Conservation (phyloP, 352 stramenopile genomes). For the Elongisporangium anandrum region DNA sequence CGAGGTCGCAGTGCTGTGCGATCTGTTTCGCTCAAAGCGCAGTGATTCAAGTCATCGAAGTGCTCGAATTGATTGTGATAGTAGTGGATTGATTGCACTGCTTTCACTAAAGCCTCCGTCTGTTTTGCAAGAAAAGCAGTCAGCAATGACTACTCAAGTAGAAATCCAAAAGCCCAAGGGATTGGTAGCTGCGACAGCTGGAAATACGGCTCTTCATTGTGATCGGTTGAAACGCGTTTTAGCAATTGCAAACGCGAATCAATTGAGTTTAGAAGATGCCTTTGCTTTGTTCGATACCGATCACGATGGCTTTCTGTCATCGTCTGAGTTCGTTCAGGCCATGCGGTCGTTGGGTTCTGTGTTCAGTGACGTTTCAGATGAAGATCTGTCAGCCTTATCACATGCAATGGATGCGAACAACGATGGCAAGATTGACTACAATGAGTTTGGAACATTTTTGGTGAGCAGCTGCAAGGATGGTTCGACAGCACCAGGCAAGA, state of each 20-base stretch:
- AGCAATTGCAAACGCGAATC: conserved; percentile 19
- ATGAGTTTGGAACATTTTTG: conserved; percentile 39
- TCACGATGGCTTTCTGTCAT: conserved; percentile 37
- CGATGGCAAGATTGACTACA: conserved; percentile 40
- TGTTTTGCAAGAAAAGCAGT: conserved; percentile 1
- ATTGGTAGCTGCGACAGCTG: background rate
- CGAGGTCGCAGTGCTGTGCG: conserved; percentile 59
- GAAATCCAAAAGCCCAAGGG: conserved; percentile 2
- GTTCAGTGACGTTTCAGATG: conserved; percentile 37
- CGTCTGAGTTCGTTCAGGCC: conserved; percentile 39
- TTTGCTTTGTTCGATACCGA: conserved; percentile 45
- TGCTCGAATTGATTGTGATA: conserved; percentile 55
- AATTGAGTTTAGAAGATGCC: conserved; percentile 22
- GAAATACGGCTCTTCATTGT: conserved; percentile 11
- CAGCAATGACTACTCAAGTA: background rate
- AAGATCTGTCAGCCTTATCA: conserved; percentile 26
- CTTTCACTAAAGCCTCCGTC: conserved; percentile 34
- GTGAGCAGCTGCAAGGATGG: conserved; percentile 1
- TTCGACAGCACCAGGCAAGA: conserved; percentile 12
- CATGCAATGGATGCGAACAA: conserved; percentile 37
- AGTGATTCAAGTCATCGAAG: conserved; percentile 7
- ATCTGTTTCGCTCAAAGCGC: conserved; percentile 40
- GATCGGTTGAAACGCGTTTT: conserved; percentile 38
- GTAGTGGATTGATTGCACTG: conserved; percentile 44
- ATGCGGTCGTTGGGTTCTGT: conserved; percentile 39